Evolutionary conservation across 306 rosid genomes (phyloP).

Genomic region (Oemleria cerasiformis): DNA sequence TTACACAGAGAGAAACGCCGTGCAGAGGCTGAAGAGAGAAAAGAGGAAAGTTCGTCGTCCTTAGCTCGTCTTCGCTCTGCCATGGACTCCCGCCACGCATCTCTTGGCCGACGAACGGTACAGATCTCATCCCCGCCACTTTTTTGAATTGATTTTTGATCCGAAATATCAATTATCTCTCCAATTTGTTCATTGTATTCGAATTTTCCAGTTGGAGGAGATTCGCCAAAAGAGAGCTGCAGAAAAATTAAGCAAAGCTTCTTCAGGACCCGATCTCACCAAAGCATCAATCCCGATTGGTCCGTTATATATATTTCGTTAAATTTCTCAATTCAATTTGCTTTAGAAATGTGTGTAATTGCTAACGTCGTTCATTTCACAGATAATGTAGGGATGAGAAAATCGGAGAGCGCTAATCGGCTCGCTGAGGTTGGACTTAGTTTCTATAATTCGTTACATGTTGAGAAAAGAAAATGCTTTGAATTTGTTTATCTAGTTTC

Average conservation of each 20-base stretch:
- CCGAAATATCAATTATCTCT: neutral
- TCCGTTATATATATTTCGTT: conserved; percentile 20
- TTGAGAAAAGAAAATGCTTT: neutral
- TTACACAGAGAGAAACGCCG: neutral
- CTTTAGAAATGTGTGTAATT: neutral
- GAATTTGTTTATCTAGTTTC: neutral
- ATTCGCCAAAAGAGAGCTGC: conserved; percentile 94
- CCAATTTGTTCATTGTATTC: neutral
- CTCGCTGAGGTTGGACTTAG: conserved; percentile 56
- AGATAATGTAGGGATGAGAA: conserved; percentile 53
- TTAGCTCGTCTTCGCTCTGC: neutral
- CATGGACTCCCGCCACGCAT: conserved; percentile 83
- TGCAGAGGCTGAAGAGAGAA: conserved; percentile 11
- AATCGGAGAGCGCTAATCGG: conserved; percentile 67
- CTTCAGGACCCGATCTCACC: conserved; percentile 85
- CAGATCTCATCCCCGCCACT: neutral
- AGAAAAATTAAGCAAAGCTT: conserved; percentile 66
- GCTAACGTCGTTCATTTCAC: neutral
- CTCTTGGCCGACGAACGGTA: conserved; percentile 88
- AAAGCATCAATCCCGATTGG: conserved; percentile 47
- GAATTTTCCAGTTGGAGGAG: conserved; percentile 63
- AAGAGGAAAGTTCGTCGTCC: conserved; percentile 1
- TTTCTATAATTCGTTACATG: neutral
- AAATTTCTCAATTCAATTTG: neutral
- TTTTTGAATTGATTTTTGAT: conserved; percentile 4